Evolutionary conservation across 208 protist species (phyloP).

Genomic region (Leishmania guyanensis): DNA sequence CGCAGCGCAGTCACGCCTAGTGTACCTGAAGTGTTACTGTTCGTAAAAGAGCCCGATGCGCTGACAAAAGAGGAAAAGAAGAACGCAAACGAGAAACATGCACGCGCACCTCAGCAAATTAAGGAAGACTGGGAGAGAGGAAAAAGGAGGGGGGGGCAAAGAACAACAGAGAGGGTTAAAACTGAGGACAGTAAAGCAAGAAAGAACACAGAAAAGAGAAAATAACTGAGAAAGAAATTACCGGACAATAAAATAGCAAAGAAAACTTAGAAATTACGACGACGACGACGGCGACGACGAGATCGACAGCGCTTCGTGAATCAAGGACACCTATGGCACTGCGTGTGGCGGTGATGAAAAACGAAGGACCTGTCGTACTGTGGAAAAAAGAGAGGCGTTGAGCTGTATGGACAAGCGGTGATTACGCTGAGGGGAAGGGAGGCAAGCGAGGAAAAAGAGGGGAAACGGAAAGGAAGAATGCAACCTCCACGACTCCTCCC

Average conservation of each 20-base stretch:
- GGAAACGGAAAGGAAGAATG: background rate
- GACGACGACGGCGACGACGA: background rate
- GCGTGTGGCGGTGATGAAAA: background rate
- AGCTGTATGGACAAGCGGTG: background rate
- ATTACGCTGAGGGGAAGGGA: background rate
- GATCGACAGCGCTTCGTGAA: background rate
- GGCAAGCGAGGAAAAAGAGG: background rate
- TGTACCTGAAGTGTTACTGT: background rate
- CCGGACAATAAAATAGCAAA: background rate
- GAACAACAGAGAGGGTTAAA: slow-evolving; percentile 3
- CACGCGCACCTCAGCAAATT: background rate
- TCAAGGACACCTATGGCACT: background rate
- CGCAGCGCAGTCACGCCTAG: background rate
- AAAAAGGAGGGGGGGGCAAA: background rate
- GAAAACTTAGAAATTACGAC: background rate
- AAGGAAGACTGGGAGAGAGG: background rate
- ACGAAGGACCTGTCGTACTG: background rate
- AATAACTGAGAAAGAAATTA: slow-evolving; percentile 5
- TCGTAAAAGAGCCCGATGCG: background rate
- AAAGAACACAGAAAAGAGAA: slow-evolving; percentile 11
- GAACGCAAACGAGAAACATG: background rate
- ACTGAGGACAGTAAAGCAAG: background rate
- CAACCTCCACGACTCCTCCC: background rate
- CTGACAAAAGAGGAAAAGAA: background rate
- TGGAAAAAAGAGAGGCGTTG: background rate